Evolutionary conservation across 1,284 basidiomycete species (phyloP).

Genomic region (Phenoliferia sp.): DNA sequence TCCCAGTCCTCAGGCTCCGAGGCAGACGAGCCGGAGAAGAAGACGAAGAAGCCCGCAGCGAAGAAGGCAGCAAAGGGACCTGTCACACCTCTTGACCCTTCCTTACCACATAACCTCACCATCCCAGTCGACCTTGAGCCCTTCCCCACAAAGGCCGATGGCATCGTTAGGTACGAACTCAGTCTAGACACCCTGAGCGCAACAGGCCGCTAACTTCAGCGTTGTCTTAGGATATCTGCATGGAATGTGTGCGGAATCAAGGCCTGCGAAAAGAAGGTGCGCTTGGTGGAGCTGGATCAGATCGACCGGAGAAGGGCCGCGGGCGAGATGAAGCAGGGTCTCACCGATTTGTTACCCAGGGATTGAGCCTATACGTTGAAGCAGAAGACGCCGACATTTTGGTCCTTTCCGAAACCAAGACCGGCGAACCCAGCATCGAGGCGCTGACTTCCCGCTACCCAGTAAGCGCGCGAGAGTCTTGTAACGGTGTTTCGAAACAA

Average conservation of each 20-base stretch:
- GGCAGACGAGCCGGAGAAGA: not conserved
- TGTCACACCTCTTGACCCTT: slow-evolving; percentile 32
- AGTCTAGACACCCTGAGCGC: not conserved
- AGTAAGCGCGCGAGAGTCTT: slow-evolving; percentile 11
- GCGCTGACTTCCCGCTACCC: slow-evolving; percentile 29
- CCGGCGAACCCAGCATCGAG: slow-evolving; percentile 34
- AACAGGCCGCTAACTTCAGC: not conserved
- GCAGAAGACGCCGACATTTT: slow-evolving; percentile 77
- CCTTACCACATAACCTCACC: slow-evolving; percentile 33
- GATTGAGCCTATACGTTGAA: slow-evolving; percentile 70
- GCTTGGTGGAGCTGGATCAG: not conserved
- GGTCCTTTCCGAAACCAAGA: slow-evolving; percentile 77
- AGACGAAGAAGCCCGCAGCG: not conserved
- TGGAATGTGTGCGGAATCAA: slow-evolving; percentile 36
- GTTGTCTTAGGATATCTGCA: slow-evolving; percentile 20
- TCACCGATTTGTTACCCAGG: slow-evolving; percentile 48
- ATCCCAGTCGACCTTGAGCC: slow-evolving; percentile 31
- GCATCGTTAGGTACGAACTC: not conserved
- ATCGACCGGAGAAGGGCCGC: too few species aligned
- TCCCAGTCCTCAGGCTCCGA: not conserved
- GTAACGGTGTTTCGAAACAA: not conserved
- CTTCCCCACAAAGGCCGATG: slow-evolving; percentile 6
- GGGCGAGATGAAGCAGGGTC: not conserved
- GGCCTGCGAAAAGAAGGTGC: slow-evolving; percentile 34
- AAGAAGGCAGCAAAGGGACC: slow-evolving; percentile 28